Evolutionary conservation across 495 filamentous ascomycete genomes (phyloP).

Genomic region (Sordaria brevicollis): DNA sequence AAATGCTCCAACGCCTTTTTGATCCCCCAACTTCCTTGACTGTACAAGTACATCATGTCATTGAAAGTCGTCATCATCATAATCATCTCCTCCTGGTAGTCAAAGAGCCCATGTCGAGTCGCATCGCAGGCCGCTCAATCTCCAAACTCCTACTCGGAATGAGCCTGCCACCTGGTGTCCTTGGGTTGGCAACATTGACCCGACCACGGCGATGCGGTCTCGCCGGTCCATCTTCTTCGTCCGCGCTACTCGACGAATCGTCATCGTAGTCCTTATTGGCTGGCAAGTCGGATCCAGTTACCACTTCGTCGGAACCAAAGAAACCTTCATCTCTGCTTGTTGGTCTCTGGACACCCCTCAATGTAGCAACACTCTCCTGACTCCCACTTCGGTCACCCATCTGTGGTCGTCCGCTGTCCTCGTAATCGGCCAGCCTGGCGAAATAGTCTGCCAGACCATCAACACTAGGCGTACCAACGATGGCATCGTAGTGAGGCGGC

Average conservation of each 20-base stretch:
- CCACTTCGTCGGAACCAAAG: background rate
- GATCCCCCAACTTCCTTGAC: background rate
- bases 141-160: slow-evolving; percentile 39
- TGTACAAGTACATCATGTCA: background rate
- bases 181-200: slow-evolving; percentile 45
- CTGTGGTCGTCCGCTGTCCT: slow-evolving; percentile 21
- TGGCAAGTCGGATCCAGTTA: background rate
- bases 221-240: slow-evolving; percentile 23
- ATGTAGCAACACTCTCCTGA: background rate
- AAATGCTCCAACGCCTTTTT: background rate
- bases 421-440: slow-evolving; percentile 39
- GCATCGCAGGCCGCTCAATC: slow-evolving; percentile 30
- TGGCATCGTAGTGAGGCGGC: slow-evolving; percentile 76
- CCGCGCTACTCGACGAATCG: slow-evolving; percentile 28
- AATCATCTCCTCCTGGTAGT: background rate
- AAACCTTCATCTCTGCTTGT: background rate
- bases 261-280: slow-evolving; percentile 9
- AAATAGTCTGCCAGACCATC: slow-evolving; percentile 90
- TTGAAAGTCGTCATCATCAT: background rate
- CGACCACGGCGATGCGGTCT: slow-evolving; percentile 34
- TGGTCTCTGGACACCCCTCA: background rate
- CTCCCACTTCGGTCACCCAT: background rate
- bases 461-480: slow-evolving; percentile 71
- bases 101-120: slow-evolving; percentile 19
- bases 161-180: slow-evolving; percentile 39